Evolutionary conservation across 192 early-diverging fungal genomes (phyloP).

Genomic region (Globomyces pollinis-pini): DNA sequence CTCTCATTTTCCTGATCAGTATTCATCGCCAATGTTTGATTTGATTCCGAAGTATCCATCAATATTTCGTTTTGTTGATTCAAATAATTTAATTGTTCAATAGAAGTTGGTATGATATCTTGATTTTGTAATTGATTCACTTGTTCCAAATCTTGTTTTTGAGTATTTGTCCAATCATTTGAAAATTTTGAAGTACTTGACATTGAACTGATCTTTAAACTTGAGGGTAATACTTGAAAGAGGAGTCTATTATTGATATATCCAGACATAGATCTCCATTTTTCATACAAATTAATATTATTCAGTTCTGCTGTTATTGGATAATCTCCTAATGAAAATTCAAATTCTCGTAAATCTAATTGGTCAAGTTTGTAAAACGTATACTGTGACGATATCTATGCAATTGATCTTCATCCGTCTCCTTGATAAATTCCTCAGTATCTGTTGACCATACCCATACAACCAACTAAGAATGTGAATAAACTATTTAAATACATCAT

Average conservation of each 20-base stretch:
- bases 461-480: too few relatives aligned
- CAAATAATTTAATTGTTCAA: too few relatives aligned
- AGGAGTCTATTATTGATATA: slow-evolving; percentile 51
- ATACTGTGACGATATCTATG: slow-evolving; percentile 58
- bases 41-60: background rate
- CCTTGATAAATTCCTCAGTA: slow-evolving; percentile 59
- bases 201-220: slow-evolving; percentile 29
- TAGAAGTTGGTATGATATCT: background rate
- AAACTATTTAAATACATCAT: slow-evolving; percentile 72
- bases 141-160: background rate
- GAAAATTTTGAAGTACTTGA: slow-evolving; percentile 55
- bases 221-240: too few relatives aligned
- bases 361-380: background rate
- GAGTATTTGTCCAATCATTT: slow-evolving; percentile 26
- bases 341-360: slow-evolving; percentile 69
- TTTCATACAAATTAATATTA: slow-evolving; percentile 44
- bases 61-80: background rate
- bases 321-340: slow-evolving; percentile 74
- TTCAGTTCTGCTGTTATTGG: slow-evolving; percentile 56
- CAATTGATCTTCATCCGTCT: slow-evolving; percentile 53
- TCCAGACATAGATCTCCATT: slow-evolving; percentile 70
- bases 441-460: slow-evolving; percentile 70
- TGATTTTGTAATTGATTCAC: background rate
- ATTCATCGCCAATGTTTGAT: background rate
- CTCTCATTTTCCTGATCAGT: background rate